These are phyloP conservation scores for Zoysia matrella DNA, from an alignment of 202 grass and related monocot species.

Conservation along the genomic window DNA sequence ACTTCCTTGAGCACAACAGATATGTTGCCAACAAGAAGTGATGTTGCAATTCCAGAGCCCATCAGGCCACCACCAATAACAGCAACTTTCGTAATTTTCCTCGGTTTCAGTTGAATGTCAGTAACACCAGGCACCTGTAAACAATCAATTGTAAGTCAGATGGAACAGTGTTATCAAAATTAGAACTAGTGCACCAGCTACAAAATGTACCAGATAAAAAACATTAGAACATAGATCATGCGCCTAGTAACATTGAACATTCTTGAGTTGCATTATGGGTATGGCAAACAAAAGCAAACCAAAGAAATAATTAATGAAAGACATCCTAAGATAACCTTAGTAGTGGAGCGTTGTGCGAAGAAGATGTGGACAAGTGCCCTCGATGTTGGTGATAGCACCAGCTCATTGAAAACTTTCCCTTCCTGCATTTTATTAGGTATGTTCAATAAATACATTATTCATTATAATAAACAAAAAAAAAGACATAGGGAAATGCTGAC, in stretches of 20 bases:
- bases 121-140: constrained; percentile 93
- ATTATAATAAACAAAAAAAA: constrained; percentile 6
- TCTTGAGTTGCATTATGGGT: not conserved
- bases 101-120: constrained; percentile 88
- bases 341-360: constrained; percentile 87
- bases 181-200: constrained; percentile 1
- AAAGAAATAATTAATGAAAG: constrained; percentile 37
- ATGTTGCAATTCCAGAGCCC: constrained; percentile 98
- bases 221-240: not conserved
- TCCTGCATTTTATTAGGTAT: constrained; percentile 66
- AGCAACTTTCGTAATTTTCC: constrained; percentile 86
- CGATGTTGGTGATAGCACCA: constrained; percentile 85
- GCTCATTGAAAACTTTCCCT: constrained; percentile 86
- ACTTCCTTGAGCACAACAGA: constrained; percentile 96
- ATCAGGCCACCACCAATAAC: constrained; percentile 99
- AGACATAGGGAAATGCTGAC: too few relatives aligned
- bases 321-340: constrained; percentile 67
- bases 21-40: constrained; percentile 79
- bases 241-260: constrained; percentile 5
- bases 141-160: constrained; percentile 42
- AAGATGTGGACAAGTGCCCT: constrained; percentile 92
- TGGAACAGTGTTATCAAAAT: constrained; percentile 1
- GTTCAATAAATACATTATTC: not conserved
- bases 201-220: constrained; percentile 26
- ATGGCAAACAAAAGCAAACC: not conserved